phyloP scores from a whole-genome alignment of 352 stramenopile genomes.

The Globisporangium orthogonon region DNA sequence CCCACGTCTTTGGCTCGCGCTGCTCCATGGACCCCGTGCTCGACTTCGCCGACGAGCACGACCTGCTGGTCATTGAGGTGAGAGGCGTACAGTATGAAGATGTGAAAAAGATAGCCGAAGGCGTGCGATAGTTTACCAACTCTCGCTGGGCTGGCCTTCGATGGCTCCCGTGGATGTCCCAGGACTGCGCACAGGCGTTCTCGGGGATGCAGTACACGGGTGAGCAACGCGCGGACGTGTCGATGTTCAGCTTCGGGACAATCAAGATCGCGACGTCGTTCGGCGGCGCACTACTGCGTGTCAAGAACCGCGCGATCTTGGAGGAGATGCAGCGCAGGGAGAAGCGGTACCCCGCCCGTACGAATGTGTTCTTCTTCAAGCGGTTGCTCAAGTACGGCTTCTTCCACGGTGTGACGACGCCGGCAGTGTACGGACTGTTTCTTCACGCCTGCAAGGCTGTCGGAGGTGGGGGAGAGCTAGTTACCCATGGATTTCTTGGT shows the following conservation, averaged over 20 bases:
- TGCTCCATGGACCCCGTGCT: slow-evolving; percentile 47
- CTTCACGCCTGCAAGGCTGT: slow-evolving; percentile 52
- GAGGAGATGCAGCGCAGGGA: slow-evolving; percentile 67
- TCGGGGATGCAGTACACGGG: slow-evolving; percentile 57
- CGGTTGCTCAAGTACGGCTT: slow-evolving; percentile 71
- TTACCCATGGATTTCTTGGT: not conserved
- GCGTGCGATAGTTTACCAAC: too few relatives aligned
- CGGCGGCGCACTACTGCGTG: slow-evolving; percentile 55
- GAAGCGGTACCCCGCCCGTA: slow-evolving; percentile 50
- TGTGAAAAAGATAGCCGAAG: too few relatives aligned
- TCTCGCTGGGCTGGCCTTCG: too few relatives aligned
- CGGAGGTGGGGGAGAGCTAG: slow-evolving; percentile 25
- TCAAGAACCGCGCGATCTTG: slow-evolving; percentile 46
- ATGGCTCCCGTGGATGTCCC: not conserved
- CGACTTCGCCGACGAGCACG: slow-evolving; percentile 38
- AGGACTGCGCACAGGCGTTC: slow-evolving; percentile 77
- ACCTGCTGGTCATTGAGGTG: slow-evolving; percentile 60
- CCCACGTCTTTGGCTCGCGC: slow-evolving; percentile 74
- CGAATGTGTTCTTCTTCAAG: slow-evolving; percentile 72
- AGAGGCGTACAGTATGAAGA: not conserved
- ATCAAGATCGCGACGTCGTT: slow-evolving; percentile 86
- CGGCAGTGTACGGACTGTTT: slow-evolving; percentile 68
- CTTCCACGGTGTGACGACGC: slow-evolving; percentile 61
- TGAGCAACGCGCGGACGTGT: slow-evolving; percentile 54
- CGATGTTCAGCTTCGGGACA: slow-evolving; percentile 86